Conservation (phyloP, 129 eudicot species). For the Chrysanthemum makinoi region DNA sequence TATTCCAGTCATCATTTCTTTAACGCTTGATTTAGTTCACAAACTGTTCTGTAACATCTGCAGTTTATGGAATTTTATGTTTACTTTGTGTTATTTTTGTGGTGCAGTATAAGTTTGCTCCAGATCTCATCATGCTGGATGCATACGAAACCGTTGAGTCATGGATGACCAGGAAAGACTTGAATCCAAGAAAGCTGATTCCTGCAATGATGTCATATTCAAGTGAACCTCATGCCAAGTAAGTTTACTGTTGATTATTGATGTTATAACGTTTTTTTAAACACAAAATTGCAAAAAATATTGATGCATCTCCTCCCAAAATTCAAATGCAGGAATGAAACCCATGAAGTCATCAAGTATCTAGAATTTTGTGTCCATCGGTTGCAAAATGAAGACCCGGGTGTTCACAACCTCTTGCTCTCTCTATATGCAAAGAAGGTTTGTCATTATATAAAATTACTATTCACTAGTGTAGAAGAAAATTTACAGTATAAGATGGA, state of each 20-base stretch:
- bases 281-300: not conserved
- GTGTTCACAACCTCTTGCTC: slow-evolving; percentile 91
- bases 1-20: slow-evolving; percentile 8
- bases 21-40: not conserved
- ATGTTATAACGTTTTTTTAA: not conserved
- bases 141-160: slow-evolving; percentile 98
- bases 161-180: slow-evolving; percentile 85
- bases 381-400: slow-evolving; percentile 91
- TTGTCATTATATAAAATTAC: not conserved
- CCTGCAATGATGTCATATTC: slow-evolving; percentile 99
- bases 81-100: not conserved
- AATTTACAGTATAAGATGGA: not conserved
- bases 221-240: slow-evolving; percentile 98
- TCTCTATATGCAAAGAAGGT: slow-evolving; percentile 95
- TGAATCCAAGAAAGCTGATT: slow-evolving; percentile 87
- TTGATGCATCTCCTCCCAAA: slow-evolving; percentile 16
- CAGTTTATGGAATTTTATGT: not conserved
- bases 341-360: slow-evolving; percentile 92
- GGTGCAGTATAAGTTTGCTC: slow-evolving; percentile 94
- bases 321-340: slow-evolving; percentile 72
- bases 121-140: slow-evolving; percentile 98
- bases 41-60: not conserved
- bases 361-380: slow-evolving; percentile 83
- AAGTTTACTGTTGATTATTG: slow-evolving; percentile 19
- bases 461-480: not conserved